Percentiles rank a stretch among this genome's conserved stretches.
Conservation (phyloP, 2,329 filamentous ascomycete species). For the Podosphaera xanthii region DNA sequence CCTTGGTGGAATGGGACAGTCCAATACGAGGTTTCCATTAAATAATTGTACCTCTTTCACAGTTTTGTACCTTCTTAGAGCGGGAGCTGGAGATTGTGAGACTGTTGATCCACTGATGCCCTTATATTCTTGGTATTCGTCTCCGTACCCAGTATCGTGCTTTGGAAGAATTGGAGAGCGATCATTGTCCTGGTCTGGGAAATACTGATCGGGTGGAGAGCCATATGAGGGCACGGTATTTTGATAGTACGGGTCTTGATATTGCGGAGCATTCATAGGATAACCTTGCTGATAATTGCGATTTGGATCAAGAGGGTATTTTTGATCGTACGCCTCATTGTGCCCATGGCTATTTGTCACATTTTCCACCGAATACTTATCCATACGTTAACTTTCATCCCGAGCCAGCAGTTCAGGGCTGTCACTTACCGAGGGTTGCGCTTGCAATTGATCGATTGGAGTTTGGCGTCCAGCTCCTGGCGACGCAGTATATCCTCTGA, state of each 20-base stretch:
- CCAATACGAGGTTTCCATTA: slow-evolving; percentile 86
- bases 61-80: slow-evolving; percentile 83
- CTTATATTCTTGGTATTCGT: slow-evolving; percentile 27
- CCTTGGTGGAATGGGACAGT: slow-evolving; percentile 81
- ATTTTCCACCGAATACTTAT: slow-evolving; percentile 47
- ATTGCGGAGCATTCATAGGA: slow-evolving; percentile 56
- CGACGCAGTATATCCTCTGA: slow-evolving; percentile 47
- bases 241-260: slow-evolving; percentile 73
- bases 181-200: slow-evolving; percentile 39
- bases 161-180: slow-evolving; percentile 50
- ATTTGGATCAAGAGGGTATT: slow-evolving; percentile 23
- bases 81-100: slow-evolving; percentile 26
- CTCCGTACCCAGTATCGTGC: slow-evolving; percentile 26
- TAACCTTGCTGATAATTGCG: slow-evolving; percentile 40
- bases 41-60: slow-evolving; percentile 97
- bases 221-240: slow-evolving; percentile 26
- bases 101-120: slow-evolving; percentile 20
- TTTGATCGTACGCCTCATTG: slow-evolving; percentile 34
- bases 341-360: slow-evolving; percentile 39
- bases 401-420: background rate
- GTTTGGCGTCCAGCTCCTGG: slow-evolving; percentile 34
- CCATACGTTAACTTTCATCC: slow-evolving; percentile 5
- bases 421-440: slow-evolving; percentile 63
- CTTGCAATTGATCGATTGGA: slow-evolving; percentile 52
- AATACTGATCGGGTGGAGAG: slow-evolving; percentile 9